Base-by-base conservation (phyloP, 805 yeast genomes). In the Clavispora phyllophila region DNA sequence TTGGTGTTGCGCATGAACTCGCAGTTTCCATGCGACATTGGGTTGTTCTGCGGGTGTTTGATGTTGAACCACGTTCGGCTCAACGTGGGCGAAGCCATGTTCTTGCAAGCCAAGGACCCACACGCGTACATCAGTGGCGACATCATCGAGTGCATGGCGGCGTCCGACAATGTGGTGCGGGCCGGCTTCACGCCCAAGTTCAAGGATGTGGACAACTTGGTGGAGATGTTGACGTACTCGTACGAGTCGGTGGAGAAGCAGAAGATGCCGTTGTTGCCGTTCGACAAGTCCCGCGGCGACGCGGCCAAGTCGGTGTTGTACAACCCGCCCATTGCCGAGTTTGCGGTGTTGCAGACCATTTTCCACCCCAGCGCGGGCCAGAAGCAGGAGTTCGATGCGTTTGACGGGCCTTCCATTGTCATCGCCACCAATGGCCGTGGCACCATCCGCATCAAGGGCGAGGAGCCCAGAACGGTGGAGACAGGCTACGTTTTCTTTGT, bases 171-270 rank as follows among this genome's bases (percentile, higher is more conserved):
- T 58, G 99, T 93, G 44, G 97, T 93, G 39, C 81, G 99, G 65
- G 96, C 97, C 4, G 99, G 99, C 12, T 93, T 93, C 74, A 93
- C 99, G n/a, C 99, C 99, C 48, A 93, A 93, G 66, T 93, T 91
- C 73, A 93, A 91, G 69, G 99, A 93, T 65, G 98, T 93, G 47
- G 67, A 81, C 45, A 88, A 85, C 57, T 78, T 93, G 60, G 97
- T 93, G 35, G 79, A 77, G 41, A 87, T 87, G 93, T 79, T 93
- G 62, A 90, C 96, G 3, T 93, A 91, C 63, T 75, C 86, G 22
- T 85, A 85, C 56, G 95, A 86, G 42, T 81, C 95, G 19, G 96
- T 91, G 39, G 89, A 82, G 53, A 89, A 89, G 61, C 99, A 93
- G 72, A 89, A 88, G 68, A 87, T 91, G 93, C 78, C 78, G 37